Evolutionary conservation across 2,329 filamentous ascomycete genomes (phyloP), one percentile per base, ranked within the genome.

Genomic region (Penicillium sp.): DNA sequence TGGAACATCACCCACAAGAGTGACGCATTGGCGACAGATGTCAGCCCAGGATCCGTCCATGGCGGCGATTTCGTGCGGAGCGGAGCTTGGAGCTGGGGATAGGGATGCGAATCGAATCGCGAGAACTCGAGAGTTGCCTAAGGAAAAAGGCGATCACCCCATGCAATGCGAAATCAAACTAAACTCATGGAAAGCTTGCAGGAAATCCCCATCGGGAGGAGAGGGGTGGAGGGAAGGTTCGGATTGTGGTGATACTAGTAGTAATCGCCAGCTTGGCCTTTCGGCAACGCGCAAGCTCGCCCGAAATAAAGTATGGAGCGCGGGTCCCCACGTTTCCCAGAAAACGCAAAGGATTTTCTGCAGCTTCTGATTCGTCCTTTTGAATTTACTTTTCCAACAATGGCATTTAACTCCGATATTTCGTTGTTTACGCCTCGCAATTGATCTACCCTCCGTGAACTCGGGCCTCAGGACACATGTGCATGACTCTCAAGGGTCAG

Each of bases 11-110:
- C 63, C 60, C 37, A 71, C 54, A n/a, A 67, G 56, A 31, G 66
- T 55, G n/a, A 69, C 56, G 63, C 74, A 75, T 47, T 71, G 68
- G 42, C 66, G 62, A 64, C 73, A 75, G 49, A 72, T 55, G 29
- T 61, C 61, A 31, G 60, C 55, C 68, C 66, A 71, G 39, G 65
- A 57, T 52, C 65, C 62, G 10, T 60, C 59, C 71, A 74, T 74
- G 59, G 52, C 65, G 60, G 33, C 24, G 22, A 37, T 31, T 22
- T n/a, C 24, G 50, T 39, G 42, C 10, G 43, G 44, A 24, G 48
- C 52, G 27, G 42, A 57, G 49, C 54, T 21, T 22, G 35, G 29
- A 27, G 45, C 35, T 8, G 39, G 33, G 39, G 44, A 11, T 29
- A 35, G 24, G n/a, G 29, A 42, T 39, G 48, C 48, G 31, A 50